Base-by-base conservation (phyloP, 768 basidiomycete species). In the Boletus sp. region DNA sequence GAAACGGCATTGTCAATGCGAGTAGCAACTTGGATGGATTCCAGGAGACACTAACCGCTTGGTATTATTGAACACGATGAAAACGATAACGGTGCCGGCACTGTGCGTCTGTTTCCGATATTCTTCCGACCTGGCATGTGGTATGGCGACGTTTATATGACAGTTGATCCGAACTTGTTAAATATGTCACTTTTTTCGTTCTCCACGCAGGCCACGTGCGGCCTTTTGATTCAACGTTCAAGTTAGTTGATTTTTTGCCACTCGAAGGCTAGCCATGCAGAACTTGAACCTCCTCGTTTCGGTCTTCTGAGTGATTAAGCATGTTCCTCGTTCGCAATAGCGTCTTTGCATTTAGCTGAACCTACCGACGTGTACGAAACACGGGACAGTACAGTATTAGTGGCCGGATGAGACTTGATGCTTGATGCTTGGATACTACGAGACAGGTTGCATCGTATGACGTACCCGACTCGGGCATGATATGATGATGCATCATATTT, bases 21-120 rank as follows among this genome's bases (percentile, higher is more conserved):
- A 68, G 64, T 41, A 63, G 64, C n/a, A 74, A 77, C 47, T 42
- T 43, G 39, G 72, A 79, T 56, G 79, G 78, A 13, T 73, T 76
- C 55, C 71, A 71, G 56, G 65, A 71, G 49, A 72, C 73, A 8
- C 14, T 68, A 7, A 74, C 66, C 7, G 53, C 51, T 17, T 74
- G 72, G 55, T 25, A 58, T 33, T 39, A 45, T 27, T 57, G 42
- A 38, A 11, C 33, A n/a, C 15, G 29, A 44, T 5, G 27, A 7
- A 45, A 17, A 29, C 11, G n/a, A n/a, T n/a, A n/a, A n/a, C n/a
- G n/a, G n/a, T n/a, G n/a, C n/a, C n/a, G n/a, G 19, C 2, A 13
- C 42, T 11, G 25, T 27, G 44, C 7, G 13, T 44, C 43, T 44
- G n/a, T 44, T 45, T 45, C 19, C 5, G 29, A 30, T 45, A 9